Evolutionary conservation across 768 basidiomycete genomes (phyloP).

Genomic region (Amanita fuliginea): DNA sequence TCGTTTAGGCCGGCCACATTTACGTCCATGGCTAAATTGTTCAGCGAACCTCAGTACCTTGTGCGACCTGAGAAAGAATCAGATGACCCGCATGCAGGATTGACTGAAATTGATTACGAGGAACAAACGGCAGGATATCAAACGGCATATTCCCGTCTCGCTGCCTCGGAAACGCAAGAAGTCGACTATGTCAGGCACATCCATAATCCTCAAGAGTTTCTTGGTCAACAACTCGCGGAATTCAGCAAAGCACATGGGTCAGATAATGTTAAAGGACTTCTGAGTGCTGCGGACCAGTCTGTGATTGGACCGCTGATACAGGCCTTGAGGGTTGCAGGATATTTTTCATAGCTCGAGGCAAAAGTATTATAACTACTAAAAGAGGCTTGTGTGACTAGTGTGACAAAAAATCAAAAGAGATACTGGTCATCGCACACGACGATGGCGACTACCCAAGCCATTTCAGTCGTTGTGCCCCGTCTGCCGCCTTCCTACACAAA

Average conservation of each 20-base stretch:
- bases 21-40: conserved; percentile 61
- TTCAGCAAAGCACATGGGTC: conserved; percentile 24
- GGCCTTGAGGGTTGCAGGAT: conserved; percentile 15
- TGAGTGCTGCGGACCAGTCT: conserved; percentile 20
- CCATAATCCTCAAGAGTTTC: conserved; percentile 40
- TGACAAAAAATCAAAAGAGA: conserved; percentile 4
- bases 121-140: conserved; percentile 90
- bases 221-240: conserved; percentile 34
- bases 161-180: conserved; percentile 56
- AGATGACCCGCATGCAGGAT: conserved; percentile 41
- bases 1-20: conserved; percentile 55
- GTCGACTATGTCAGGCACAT: conserved; percentile 56
- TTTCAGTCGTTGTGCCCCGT: conserved; percentile 18
- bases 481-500: conserved; percentile 35
- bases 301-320: conserved; percentile 18
- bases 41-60: conserved; percentile 69
- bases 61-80: conserved; percentile 21
- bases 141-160: conserved; percentile 85
- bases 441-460: conserved; percentile 18
- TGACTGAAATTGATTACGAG: conserved; percentile 81
- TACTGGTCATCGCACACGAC: not conserved
- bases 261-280: conserved; percentile 22
- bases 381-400: not conserved
- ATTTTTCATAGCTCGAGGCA: conserved; percentile 11
- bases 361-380: not conserved